Base-by-base conservation (phyloP, 768 basidiomycete species). In the Amyloporia xantha region DNA sequence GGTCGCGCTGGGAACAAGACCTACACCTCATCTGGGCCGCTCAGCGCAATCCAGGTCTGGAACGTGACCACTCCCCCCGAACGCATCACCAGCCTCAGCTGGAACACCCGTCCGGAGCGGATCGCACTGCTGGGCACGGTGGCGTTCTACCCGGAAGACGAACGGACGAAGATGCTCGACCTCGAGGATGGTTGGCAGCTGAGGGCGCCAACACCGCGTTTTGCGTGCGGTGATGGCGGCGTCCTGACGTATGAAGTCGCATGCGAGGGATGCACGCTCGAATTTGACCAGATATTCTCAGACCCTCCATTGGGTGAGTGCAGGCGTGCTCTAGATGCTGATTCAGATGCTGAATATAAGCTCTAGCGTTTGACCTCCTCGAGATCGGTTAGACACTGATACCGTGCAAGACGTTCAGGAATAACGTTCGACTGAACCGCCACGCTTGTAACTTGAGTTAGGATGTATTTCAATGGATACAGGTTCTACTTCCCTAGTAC, bases 51-150 rank as follows among this genome's bases (percentile, higher is more conserved):
- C 42, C 42, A 43, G 23, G 42, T 43, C 21, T 43, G 42, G 42
- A 43, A 43, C 42, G 24, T 27, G 17, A 24, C 42, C 6, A 7
- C 9, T 3, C 42, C 42, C 10, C 21, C n/a, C 24, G 12, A 6
- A 12, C 23, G 11, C 10, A 10, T 43, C 9, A 24, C 13, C 17
- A 27, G 17, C 42, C 42, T 43, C 42, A 43, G 24, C 24, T 43
- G 42, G 42, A 43, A 43, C 42, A 26, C 42, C n/a, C 42, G 42
- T 43, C 42, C 42, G 11, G 42, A 43, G 42, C 42, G 42, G 21
- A 2, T 43, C 24, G 26, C 21, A 5, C 26, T 25, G 21, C 42
- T 43, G 4, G 42, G 42, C 21, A 27, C 42, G 7, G 42, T 43
- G 11, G 21, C 42, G 42, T 43, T 17, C 17, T 5, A 24, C n/a